Conservation (phyloP, 2,329 filamentous ascomycete genomes). For the Capronia americana region DNA sequence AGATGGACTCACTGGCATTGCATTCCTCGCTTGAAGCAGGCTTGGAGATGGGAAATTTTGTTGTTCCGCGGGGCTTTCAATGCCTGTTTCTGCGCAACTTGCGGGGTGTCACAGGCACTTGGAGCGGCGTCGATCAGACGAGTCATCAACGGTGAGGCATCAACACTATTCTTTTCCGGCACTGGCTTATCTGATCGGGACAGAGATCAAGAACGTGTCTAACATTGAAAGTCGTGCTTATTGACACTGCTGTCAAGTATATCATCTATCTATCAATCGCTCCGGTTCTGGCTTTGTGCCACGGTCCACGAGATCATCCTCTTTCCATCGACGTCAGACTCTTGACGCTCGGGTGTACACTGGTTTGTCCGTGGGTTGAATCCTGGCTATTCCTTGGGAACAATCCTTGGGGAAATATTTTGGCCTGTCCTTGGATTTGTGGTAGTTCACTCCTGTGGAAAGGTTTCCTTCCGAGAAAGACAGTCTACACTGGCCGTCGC, state of each 20-base stretch:
- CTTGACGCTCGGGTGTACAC: neutral
- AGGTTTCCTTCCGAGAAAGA: neutral
- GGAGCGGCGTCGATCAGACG: neutral
- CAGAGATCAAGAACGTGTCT: neutral
- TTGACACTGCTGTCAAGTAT: conserved; percentile 21
- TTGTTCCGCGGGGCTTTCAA: neutral
- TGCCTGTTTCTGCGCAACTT: neutral
- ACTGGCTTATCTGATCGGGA: neutral
- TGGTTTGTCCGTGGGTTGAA: neutral
- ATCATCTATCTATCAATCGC: conserved; percentile 22
- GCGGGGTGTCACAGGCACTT: neutral
- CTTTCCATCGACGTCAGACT: neutral
- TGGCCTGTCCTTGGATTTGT: conserved; percentile 16
- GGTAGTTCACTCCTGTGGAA: neutral
- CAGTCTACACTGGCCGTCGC: neutral
- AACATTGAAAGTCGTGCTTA: conserved; percentile 14
- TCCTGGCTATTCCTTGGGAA: conserved; percentile 15
- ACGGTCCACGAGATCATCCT: neutral
- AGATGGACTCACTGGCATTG: conserved; percentile 37
- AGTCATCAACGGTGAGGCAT: neutral
- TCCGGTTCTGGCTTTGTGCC: neutral
- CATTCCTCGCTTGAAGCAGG: neutral
- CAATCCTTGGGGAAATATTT: conserved; percentile 8
- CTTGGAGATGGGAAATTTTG: conserved; percentile 11
- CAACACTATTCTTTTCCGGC: neutral